Evolutionary conservation across 2,329 filamentous ascomycete genomes (phyloP).

Genomic region (Tolypocladium endophyticum): DNA sequence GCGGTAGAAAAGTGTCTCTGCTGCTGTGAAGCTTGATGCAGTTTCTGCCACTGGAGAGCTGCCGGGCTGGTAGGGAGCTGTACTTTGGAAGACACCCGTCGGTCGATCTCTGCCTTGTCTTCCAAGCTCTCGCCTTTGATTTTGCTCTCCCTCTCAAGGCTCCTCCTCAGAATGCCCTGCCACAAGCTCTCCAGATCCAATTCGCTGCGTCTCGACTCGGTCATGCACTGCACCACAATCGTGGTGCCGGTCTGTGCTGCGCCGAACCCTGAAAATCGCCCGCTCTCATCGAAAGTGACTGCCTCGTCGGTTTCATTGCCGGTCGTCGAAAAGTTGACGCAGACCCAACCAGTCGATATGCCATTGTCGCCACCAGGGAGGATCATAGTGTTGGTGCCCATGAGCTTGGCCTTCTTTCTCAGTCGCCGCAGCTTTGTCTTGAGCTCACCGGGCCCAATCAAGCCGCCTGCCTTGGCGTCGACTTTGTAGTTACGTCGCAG

Average conservation of each 20-base stretch:
- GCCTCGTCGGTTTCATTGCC: slow-evolving; percentile 41
- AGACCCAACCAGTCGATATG: slow-evolving; percentile 90
- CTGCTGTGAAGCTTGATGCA: slow-evolving; percentile 22
- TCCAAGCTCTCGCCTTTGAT: slow-evolving; percentile 15
- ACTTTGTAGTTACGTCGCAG: slow-evolving; percentile 63
- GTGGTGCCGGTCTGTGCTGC: slow-evolving; percentile 36
- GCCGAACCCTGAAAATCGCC: slow-evolving; percentile 70
- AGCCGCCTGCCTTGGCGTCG: slow-evolving; percentile 69
- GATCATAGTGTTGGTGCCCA: slow-evolving; percentile 61
- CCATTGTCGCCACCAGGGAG: slow-evolving; percentile 66
- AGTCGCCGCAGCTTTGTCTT: slow-evolving; percentile 78
- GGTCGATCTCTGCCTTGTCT: slow-evolving; percentile 16
- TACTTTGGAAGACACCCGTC: slow-evolving; percentile 18
- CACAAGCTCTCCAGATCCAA: slow-evolving; percentile 44
- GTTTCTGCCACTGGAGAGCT: slow-evolving; percentile 22
- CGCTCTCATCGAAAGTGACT: slow-evolving; percentile 32
- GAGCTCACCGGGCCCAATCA: slow-evolving; percentile 82
- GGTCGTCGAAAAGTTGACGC: slow-evolving; percentile 73
- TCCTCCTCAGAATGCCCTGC: slow-evolving; percentile 28
- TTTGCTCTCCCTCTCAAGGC: slow-evolving; percentile 17
- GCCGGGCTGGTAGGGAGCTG: slow-evolving; percentile 19
- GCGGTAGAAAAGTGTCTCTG: slow-evolving; percentile 23
- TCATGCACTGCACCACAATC: slow-evolving; percentile 48
- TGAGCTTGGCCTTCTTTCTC: slow-evolving; percentile 68
- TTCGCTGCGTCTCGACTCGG: slow-evolving; percentile 39